These are phyloP conservation scores for Ceratobasidium sp. DNA, from an alignment of 1,284 basidiomycete genomes.

Conservation along the genomic window DNA sequence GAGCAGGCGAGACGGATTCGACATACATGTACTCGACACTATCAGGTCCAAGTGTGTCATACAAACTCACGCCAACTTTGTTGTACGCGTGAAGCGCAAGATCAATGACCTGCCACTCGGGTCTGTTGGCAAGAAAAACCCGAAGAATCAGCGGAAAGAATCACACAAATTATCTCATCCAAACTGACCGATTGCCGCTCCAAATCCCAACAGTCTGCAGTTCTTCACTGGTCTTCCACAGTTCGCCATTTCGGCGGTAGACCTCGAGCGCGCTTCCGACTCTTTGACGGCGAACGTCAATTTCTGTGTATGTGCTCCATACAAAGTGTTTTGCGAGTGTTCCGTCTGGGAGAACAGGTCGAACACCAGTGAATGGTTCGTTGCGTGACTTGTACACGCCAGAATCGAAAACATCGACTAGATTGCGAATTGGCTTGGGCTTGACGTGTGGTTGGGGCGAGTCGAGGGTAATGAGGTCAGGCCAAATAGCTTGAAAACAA, in stretches of 20 bases:
- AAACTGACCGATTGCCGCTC: constrained; percentile 67
- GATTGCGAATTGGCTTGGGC: constrained; percentile 47
- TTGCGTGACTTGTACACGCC: constrained; percentile 62
- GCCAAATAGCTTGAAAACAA: constrained; percentile 32
- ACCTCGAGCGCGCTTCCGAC: constrained; percentile 75
- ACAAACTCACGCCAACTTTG: constrained; percentile 85
- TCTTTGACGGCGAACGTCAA: constrained; percentile 72
- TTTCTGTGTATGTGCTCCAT: constrained; percentile 79
- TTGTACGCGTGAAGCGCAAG: constrained; percentile 80
- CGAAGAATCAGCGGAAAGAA: not conserved
- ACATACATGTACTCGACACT: constrained; percentile 80
- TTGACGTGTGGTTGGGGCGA: constrained; percentile 53
- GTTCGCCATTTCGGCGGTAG: constrained; percentile 67
- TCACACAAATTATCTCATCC: constrained; percentile 1
- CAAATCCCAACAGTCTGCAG: constrained; percentile 77
- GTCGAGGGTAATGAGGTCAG: constrained; percentile 56
- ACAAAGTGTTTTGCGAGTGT: constrained; percentile 72
- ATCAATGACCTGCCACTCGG: constrained; percentile 92
- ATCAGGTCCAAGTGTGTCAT: constrained; percentile 90
- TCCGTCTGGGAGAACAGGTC: constrained; percentile 32
- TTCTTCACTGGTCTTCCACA: constrained; percentile 51
- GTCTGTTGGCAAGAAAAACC: constrained; percentile 21
- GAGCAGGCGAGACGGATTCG: constrained; percentile 39
- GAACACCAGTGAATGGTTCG: constrained; percentile 42
- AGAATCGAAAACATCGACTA: constrained; percentile 65